These are phyloP conservation scores for Cyclospora cayetanensis DNA, from an alignment of 169 alveolate species.

Conservation along the genomic window DNA sequence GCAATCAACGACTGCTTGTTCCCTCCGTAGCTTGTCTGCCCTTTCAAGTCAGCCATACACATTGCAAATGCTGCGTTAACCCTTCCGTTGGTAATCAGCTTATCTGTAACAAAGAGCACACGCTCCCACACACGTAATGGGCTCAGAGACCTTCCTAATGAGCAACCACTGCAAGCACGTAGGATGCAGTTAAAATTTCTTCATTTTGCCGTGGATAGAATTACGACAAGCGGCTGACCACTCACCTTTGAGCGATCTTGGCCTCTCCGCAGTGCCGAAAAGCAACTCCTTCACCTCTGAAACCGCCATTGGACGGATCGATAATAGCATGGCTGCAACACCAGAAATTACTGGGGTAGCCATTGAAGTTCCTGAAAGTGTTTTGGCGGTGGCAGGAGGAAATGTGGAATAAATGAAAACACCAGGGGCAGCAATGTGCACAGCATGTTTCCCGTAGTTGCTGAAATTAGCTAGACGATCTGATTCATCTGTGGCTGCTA, in stretches of 20 bases:
- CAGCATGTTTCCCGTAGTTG: conserved; percentile 24
- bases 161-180: too few species aligned
- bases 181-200: too few species aligned
- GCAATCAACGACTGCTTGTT: too few species aligned
- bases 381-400: conserved; percentile 65
- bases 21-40: too few species aligned
- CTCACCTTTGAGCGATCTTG: neutral
- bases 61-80: neutral
- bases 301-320: conserved; percentile 6
- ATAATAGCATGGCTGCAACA: conserved; percentile 59
- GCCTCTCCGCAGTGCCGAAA: neutral
- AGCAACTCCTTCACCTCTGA: neutral
- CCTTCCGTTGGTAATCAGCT: neutral
- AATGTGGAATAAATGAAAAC: conserved; percentile 74
- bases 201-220: too few species aligned
- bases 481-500: conserved; percentile 73
- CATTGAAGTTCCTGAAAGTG: conserved; percentile 78
- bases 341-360: conserved; percentile 80
- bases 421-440: conserved; percentile 71
- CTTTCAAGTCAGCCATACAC: too few species aligned
- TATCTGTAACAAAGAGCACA: too few species aligned
- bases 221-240: neutral
- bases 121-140: too few species aligned
- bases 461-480: conserved; percentile 37
- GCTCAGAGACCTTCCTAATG: too few species aligned